Evolutionary conservation across 2,329 filamentous ascomycete genomes (phyloP).

Genomic region (Phaeosphaeria sp.): DNA sequence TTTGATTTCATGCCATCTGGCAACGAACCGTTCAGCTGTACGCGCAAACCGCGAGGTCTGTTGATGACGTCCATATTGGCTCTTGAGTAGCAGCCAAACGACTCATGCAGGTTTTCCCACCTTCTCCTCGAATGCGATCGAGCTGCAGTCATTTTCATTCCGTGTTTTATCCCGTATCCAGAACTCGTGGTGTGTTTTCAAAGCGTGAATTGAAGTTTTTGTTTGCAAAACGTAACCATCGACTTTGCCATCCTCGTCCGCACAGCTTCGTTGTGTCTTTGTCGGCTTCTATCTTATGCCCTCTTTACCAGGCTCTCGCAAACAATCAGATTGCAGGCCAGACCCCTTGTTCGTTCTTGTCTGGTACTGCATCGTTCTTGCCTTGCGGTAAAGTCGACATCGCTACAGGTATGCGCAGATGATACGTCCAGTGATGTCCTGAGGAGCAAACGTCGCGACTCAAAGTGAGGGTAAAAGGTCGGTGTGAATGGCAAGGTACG

Average conservation of each 20-base stretch:
- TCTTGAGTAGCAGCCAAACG: neutral
- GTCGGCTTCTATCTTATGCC: too few relatives aligned
- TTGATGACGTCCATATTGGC: neutral
- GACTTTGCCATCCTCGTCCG: too few relatives aligned
- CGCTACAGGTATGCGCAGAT: too few relatives aligned
- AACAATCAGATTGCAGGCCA: too few relatives aligned
- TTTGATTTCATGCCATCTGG: neutral
- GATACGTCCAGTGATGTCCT: too few relatives aligned
- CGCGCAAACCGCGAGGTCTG: neutral
- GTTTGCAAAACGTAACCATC: too few relatives aligned
- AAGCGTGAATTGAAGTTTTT: too few relatives aligned
- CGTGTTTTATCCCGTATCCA: neutral
- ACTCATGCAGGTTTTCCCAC: neutral
- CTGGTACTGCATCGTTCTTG: too few relatives aligned
- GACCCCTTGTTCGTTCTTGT: too few relatives aligned
- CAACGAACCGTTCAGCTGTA: neutral
- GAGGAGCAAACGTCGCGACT: neutral
- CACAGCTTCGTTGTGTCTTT: too few relatives aligned
- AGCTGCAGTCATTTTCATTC: neutral
- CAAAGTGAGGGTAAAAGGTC: neutral
- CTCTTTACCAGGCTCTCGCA: too few relatives aligned
- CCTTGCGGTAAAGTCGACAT: too few relatives aligned
- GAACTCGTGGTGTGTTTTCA: neutral
- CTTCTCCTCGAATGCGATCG: neutral
- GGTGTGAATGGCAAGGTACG: neutral